Evolutionary conservation across 495 filamentous ascomycete species (phyloP), one percentile per base, ranked within the genome.

Genomic region (Ramalina intermedia): DNA sequence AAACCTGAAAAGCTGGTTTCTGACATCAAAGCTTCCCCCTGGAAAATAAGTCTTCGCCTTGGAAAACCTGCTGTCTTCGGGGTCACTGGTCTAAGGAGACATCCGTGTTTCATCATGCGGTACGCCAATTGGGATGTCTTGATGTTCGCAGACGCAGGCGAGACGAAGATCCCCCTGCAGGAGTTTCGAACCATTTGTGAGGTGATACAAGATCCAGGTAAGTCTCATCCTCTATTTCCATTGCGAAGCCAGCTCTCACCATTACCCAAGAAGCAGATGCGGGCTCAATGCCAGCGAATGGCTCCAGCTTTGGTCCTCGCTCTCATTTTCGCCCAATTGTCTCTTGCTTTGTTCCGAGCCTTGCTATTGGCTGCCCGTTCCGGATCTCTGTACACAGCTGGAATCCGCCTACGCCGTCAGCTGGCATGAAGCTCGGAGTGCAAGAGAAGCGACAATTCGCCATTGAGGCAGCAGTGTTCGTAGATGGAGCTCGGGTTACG

Each of bases 121-220:
- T 93, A 84, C 69, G 73, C 82, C 49, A 80, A 82, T 56, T 91
- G 87, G 87, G 87, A 93, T 59, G 73, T 90, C 45, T 78, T 93
- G 43, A 68, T 94, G 48, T 91, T 93, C 62, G 81, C 85, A 1
- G 65, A 69, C 39, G 42, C 37, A 35, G 53, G 49, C 17, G 63
- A 64, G 27, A 72, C 66, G 46, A 75, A 74, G 52, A 71, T 83
- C 16, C 87, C 87, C 8, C 62, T 90, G 39, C 85, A 89, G 60
- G 87, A 94, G 61, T 94, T 91, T 75, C 83, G 80, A 58, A 87
- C 85, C 14, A 73, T 78, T 55, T 94, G 86, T 63, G 84, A 80
- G 63, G 82, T 83, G 16, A 74, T 80, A 36, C 76, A 77, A 36
- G 84, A 89, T 58, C 60, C 69, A 47, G 73, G 79, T 76, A 61